Evolutionary conservation across 768 basidiomycete genomes (phyloP), one percentile per base, ranked within the genome.

Genomic region (Mycena haematopus): DNA sequence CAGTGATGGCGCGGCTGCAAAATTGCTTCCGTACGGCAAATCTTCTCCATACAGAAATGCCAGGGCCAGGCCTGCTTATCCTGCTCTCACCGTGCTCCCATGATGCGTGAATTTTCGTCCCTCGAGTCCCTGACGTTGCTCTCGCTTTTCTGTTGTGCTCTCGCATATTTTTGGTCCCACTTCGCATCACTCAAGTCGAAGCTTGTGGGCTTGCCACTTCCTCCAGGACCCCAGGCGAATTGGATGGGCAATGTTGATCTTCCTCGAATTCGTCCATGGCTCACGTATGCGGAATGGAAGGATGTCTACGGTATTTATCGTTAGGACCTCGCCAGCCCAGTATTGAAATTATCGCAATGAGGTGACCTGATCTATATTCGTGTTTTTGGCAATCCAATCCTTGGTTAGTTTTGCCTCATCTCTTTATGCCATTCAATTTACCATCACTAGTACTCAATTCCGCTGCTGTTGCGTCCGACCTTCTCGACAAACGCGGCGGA

Each of bases 291-390:
- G 29, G 46, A 71, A 52, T 83, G 82, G 83, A 76, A 74, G 56
- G 60, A 78, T 25, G 70, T 69, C 19, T 83, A 82, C 54, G 82
- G 82, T 81, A 66, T 44, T 60, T 65, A 15, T 22, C 6, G 29
- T 9, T 31, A 9, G 29, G 29, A 15, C 24, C 24, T 36, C 22
- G 31, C 44, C 25, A 19, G 35, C 19, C 27, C 44, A 58, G 25
- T 59, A 61, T 42, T 47, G 1, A 45, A 21, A 8, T 45, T 27
- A 6, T 31, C 7, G 29, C 9, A 58, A 36, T 21, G 51, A 82
- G 82, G 83, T n/a, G 82, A 84, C 65, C 60, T 83, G 27, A 76
- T 83, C 25, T 81, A 80, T 60, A 70, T 84, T 40, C 71, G 73
- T 38, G 67, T 81, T 25, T 75, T 81, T 51, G 80, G 81, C 21